A percentile compares a stretch with the other conserved stretches of the same genome.
Conservation (phyloP, 805 yeast genomes). For the Metschnikowia gruessii region DNA sequence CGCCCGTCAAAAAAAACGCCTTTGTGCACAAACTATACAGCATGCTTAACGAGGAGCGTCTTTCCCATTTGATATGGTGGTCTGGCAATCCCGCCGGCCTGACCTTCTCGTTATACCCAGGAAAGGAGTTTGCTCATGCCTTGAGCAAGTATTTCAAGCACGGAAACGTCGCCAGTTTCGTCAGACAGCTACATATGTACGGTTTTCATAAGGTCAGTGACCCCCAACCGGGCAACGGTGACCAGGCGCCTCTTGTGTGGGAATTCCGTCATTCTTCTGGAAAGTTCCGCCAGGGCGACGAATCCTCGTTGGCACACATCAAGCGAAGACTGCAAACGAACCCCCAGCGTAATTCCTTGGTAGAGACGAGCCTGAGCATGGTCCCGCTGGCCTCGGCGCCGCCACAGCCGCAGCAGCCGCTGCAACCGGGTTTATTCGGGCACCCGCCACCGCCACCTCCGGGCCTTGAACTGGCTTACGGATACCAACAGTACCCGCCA, state of each 20-base stretch:
- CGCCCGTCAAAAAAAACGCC: slow-evolving; percentile 49
- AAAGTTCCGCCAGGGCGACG: slow-evolving; percentile 48
- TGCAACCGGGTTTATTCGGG: neutral
- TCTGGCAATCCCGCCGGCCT: slow-evolving; percentile 43
- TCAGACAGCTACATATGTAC: slow-evolving; percentile 92
- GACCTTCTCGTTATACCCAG: slow-evolving; percentile 64
- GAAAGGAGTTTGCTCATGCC: slow-evolving; percentile 57
- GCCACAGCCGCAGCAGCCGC: too few species aligned
- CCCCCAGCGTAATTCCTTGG: slow-evolving; percentile 19
- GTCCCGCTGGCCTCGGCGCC: neutral
- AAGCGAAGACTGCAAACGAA: slow-evolving; percentile 47
- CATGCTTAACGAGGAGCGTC: slow-evolving; percentile 36
- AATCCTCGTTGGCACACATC: slow-evolving; percentile 42
- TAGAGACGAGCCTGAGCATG: neutral
- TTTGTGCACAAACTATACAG: slow-evolving; percentile 50
- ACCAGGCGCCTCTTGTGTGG: slow-evolving; percentile 43
- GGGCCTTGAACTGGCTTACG: neutral
- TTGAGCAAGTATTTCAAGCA: slow-evolving; percentile 83
- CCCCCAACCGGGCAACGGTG: slow-evolving; percentile 22
- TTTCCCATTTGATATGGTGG: slow-evolving; percentile 44
- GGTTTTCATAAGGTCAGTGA: slow-evolving; percentile 85
- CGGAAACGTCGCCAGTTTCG: slow-evolving; percentile 90
- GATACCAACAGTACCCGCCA: neutral
- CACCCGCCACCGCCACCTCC: neutral
- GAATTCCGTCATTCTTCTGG: slow-evolving; percentile 55